Conservation (phyloP, 352 stramenopile genomes). For the Saprolegnia diclina region DNA sequence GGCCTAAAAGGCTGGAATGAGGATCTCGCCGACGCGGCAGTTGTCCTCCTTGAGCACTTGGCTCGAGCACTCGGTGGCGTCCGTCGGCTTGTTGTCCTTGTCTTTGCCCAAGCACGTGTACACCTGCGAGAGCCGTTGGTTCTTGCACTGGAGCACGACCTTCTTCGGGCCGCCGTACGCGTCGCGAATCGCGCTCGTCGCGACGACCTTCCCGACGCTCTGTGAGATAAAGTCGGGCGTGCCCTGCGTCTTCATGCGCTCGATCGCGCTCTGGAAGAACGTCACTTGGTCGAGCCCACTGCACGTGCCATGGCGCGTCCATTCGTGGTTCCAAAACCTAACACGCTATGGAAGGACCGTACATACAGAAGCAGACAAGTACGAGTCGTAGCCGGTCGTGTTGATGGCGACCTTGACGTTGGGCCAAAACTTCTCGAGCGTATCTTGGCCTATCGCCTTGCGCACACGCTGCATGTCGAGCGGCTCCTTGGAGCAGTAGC, state of each 20-base stretch:
- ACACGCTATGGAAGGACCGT: conserved; percentile 39
- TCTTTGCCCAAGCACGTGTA: conserved; percentile 82
- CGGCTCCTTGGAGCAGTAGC: conserved; percentile 60
- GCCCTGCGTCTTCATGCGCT: conserved; percentile 63
- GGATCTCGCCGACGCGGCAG: conserved; percentile 42
- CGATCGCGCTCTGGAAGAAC: conserved; percentile 83
- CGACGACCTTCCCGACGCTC: conserved; percentile 48
- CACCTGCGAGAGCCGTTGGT: conserved; percentile 56
- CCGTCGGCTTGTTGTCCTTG: conserved; percentile 41
- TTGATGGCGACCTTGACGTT: conserved; percentile 64
- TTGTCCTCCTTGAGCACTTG: conserved; percentile 71
- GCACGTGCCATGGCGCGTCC: conserved; percentile 91
- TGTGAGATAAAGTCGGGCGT: conserved; percentile 60
- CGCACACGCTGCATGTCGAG: conserved; percentile 67
- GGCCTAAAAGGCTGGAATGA: conserved; percentile 48
- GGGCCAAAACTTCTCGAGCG: conserved; percentile 77
- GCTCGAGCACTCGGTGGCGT: conserved; percentile 43
- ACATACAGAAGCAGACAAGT: conserved; percentile 34
- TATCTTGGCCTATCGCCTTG: conserved; percentile 55
- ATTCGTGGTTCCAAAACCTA: conserved; percentile 93
- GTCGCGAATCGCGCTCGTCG: conserved; percentile 39
- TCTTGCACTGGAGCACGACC: conserved; percentile 36
- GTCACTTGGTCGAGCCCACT: conserved; percentile 72
- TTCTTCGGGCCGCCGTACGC: conserved; percentile 28
- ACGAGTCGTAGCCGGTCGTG: conserved; percentile 31